Percentiles rank a stretch among this genome's conserved stretches.
These are phyloP conservation scores for Ophiostoma sp. DNA, from an alignment of 2,329 filamentous ascomycete genomes.

Conservation along the genomic window DNA sequence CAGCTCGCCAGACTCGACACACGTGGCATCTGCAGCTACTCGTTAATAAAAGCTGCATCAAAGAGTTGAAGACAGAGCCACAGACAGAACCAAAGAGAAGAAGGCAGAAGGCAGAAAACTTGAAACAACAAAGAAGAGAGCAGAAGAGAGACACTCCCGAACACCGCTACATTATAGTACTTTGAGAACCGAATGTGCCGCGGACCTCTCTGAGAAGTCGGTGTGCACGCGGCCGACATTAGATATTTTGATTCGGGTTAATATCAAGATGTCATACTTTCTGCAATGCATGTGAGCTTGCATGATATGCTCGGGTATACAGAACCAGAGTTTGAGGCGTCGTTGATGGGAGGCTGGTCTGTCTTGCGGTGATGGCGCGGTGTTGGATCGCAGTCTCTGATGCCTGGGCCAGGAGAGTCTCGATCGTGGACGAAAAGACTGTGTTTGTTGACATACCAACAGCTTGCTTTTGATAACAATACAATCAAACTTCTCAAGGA, in stretches of 20 bases:
- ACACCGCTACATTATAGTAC: constrained; percentile 16
- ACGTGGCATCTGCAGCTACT: constrained; percentile 39
- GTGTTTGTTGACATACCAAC: not conserved
- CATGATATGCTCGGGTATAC: not conserved
- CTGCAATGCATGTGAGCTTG: not conserved
- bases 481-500: not conserved
- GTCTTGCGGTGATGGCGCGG: not conserved
- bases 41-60: constrained; percentile 14
- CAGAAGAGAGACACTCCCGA: not conserved
- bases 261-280: not conserved
- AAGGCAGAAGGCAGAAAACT: too few relatives aligned
- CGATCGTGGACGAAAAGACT: not conserved
- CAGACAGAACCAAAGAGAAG: not conserved
- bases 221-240: constrained; percentile 15
- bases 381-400: not conserved
- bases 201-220: constrained; percentile 15
- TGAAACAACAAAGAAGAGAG: not conserved
- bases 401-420: not conserved
- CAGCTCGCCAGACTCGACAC: constrained; percentile 45
- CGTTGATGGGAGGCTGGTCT: not conserved
- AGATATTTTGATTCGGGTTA: not conserved
- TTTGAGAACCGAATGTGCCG: not conserved
- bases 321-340: not conserved
- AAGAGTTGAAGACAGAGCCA: not conserved
- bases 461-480: not conserved